These are phyloP conservation scores for Rhynchospora pubera DNA, from an alignment of 176 grass and related monocot species.

Conservation along the genomic window DNA sequence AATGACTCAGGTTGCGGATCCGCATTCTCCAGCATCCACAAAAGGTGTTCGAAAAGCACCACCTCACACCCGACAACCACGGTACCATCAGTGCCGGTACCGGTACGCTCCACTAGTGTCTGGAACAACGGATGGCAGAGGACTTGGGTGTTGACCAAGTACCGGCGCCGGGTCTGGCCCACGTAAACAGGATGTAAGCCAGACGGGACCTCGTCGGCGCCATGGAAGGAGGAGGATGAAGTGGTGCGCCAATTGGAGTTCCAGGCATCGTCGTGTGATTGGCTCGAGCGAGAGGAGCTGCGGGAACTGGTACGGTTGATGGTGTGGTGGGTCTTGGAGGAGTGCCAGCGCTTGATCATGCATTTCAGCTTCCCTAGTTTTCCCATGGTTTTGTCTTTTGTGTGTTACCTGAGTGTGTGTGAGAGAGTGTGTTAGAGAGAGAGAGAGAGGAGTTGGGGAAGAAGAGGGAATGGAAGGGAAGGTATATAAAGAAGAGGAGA, in stretches of 20 bases:
- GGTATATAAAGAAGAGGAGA: conserved; percentile 27
- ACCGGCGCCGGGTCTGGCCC: conserved; percentile 80
- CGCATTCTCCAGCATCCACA: conserved; percentile 96
- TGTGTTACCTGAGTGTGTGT: neutral
- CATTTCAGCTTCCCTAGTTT: conserved; percentile 87
- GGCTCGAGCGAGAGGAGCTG: conserved; percentile 4
- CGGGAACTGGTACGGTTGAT: conserved; percentile 31
- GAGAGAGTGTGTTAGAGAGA: neutral
- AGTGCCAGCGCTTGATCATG: conserved; percentile 94
- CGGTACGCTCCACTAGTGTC: conserved; percentile 62
- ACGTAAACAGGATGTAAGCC: conserved; percentile 83
- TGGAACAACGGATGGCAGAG: conserved; percentile 79
- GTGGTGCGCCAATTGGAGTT: conserved; percentile 32
- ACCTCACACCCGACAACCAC: conserved; percentile 79
- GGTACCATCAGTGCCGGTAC: conserved; percentile 11
- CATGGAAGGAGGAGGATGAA: conserved; percentile 45
- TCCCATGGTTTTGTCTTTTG: conserved; percentile 36
- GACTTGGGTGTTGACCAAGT: conserved; percentile 70
- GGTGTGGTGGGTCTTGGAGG: conserved; percentile 43
- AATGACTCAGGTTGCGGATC: conserved; percentile 78
- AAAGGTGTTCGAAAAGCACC: conserved; percentile 93
- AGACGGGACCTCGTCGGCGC: conserved; percentile 45
- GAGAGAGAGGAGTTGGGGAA: neutral
- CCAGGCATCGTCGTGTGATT: conserved; percentile 21
- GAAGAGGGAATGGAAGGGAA: neutral